These are phyloP conservation scores for Dichotomopilus funicola DNA, from an alignment of 2,329 filamentous ascomycete species.

Conservation along the genomic window DNA sequence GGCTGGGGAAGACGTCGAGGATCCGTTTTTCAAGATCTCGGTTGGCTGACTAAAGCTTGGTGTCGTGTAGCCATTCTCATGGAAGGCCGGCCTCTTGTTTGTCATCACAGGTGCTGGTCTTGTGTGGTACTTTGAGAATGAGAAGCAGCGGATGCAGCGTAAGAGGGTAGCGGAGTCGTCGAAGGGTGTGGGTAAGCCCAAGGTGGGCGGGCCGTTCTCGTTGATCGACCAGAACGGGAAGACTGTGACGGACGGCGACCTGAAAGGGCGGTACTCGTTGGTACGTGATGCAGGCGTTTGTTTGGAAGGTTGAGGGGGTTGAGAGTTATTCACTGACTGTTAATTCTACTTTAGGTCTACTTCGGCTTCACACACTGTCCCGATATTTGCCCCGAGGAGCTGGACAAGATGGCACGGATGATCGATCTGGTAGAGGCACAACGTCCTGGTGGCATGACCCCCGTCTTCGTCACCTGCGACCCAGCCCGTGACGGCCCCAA, in stretches of 20 bases:
- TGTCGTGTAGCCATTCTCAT: slow-evolving; percentile 71
- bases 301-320: background rate
- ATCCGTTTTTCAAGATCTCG: background rate
- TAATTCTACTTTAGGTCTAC: slow-evolving; percentile 59
- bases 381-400: slow-evolving; percentile 96
- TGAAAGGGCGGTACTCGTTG: slow-evolving; percentile 80
- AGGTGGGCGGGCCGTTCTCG: slow-evolving; percentile 83
- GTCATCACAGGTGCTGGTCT: slow-evolving; percentile 69
- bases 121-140: slow-evolving; percentile 84
- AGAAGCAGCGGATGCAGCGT: slow-evolving; percentile 86
- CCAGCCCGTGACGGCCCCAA: slow-evolving; percentile 82
- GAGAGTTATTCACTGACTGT: background rate
- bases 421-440: slow-evolving; percentile 63
- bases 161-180: slow-evolving; percentile 84
- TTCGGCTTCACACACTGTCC: slow-evolving; percentile 98
- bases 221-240: slow-evolving; percentile 77
- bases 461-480: slow-evolving; percentile 93
- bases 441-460: slow-evolving; percentile 51
- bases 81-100: slow-evolving; percentile 84
- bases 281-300: slow-evolving; percentile 40
- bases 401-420: slow-evolving; percentile 98
- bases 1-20: background rate
- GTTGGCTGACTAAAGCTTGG: background rate
- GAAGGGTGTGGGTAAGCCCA: slow-evolving; percentile 87
- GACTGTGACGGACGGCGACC: slow-evolving; percentile 67